phyloP scores from a whole-genome alignment of 208 protist genomes.

The Leishmania braziliensis region DNA sequence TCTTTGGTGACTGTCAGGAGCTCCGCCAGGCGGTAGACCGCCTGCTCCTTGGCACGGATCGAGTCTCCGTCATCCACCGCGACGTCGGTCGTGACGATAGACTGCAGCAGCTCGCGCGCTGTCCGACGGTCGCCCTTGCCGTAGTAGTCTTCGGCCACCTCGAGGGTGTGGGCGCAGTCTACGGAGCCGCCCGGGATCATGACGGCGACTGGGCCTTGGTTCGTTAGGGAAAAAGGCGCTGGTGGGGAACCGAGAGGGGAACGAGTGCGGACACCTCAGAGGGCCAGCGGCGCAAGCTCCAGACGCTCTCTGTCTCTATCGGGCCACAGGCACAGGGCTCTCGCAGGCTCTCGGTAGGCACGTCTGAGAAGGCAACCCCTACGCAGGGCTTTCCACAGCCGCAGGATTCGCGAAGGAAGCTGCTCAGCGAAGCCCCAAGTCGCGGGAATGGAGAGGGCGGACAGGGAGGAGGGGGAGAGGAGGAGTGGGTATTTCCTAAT shows the following conservation, averaged over 20 bases:
- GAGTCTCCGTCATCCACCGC: conserved; percentile 57
- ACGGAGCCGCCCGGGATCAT: conserved; percentile 14
- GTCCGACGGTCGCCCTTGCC: conserved; percentile 60
- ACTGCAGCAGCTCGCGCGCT: conserved; percentile 52
- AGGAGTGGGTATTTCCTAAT: neutral
- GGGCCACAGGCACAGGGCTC: neutral
- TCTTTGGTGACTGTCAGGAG: conserved; percentile 59
- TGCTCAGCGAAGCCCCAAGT: neutral
- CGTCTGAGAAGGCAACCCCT: too few relatives aligned
- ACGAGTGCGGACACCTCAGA: neutral
- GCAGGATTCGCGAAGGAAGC: neutral
- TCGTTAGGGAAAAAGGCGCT: neutral
- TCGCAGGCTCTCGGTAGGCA: neutral
- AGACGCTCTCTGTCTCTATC: neutral
- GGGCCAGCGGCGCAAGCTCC: neutral
- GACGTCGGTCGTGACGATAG: conserved; percentile 45
- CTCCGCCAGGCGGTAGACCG: conserved; percentile 78
- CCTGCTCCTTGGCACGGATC: conserved; percentile 80
- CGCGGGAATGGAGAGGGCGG: neutral
- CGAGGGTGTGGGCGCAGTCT: conserved; percentile 34
- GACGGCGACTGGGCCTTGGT: neutral
- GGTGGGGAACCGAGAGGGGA: neutral
- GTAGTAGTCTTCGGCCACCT: conserved; percentile 63
- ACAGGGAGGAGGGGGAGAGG: neutral
- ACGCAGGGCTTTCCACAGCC: neutral